Percentiles rank a stretch among this genome's conserved stretches.
phyloP scores from a whole-genome alignment of 2,329 filamentous ascomycete genomes.

The Fonsecaea monophora region DNA sequence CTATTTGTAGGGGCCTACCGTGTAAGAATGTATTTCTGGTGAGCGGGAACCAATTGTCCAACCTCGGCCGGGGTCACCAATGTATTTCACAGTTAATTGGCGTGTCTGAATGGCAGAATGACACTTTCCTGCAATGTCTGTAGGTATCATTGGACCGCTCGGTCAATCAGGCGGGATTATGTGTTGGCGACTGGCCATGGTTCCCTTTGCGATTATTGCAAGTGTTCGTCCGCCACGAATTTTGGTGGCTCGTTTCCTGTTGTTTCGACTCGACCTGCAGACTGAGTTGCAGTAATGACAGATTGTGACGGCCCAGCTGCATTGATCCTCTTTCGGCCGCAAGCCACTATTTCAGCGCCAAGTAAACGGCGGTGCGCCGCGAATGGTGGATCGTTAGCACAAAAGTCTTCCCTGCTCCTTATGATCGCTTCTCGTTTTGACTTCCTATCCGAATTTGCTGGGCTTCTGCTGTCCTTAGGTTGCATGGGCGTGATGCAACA shows the following conservation, averaged over 20 bases:
- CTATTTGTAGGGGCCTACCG: neutral
- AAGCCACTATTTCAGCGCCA: neutral
- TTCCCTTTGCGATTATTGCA: conserved; percentile 1
- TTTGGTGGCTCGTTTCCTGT: conserved; percentile 6
- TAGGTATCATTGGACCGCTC: conserved; percentile 3
- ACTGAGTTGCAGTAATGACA: neutral
- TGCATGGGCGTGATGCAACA: conserved; percentile 17
- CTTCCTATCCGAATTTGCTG: conserved; percentile 6
- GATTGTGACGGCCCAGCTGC: conserved; percentile 2
- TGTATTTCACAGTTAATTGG: conserved; percentile 12
- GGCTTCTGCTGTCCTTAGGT: neutral
- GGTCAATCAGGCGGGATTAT: conserved; percentile 13
- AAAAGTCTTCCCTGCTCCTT: neutral
- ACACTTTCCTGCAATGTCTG: neutral
- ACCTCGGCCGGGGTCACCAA: neutral
- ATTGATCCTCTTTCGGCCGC: conserved; percentile 10
- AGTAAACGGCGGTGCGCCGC: neutral
- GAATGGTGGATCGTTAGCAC: conserved; percentile 4
- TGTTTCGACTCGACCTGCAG: neutral
- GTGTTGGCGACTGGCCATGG: conserved; percentile 10
- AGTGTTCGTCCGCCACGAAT: neutral
- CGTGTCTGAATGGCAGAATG: neutral
- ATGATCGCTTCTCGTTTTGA: neutral
- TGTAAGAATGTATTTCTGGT: neutral
- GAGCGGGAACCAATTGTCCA: conserved; percentile 1